These are phyloP conservation scores for Ilyonectria mors-panacis DNA, from an alignment of 2,329 filamentous ascomycete genomes.

Conservation along the genomic window DNA sequence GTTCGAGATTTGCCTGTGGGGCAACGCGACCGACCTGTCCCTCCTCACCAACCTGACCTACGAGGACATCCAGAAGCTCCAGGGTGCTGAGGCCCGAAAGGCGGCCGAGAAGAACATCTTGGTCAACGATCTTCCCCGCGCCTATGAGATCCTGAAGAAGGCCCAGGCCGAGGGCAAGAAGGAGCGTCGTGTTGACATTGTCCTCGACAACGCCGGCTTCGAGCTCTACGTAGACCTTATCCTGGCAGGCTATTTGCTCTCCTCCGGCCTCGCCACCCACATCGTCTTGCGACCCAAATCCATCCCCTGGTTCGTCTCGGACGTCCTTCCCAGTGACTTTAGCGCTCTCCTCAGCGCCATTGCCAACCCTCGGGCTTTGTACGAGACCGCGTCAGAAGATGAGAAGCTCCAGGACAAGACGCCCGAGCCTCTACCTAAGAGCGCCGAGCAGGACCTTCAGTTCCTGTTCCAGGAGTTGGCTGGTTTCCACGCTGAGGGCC, in stretches of 20 bases:
- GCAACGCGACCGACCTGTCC: constrained; percentile 94
- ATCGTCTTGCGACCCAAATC: constrained; percentile 94
- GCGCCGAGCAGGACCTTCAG: constrained; percentile 76
- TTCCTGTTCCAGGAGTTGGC: constrained; percentile 91
- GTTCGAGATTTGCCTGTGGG: constrained; percentile 97
- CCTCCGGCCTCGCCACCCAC: constrained; percentile 86
- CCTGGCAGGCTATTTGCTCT: constrained; percentile 89
- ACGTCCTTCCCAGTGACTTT: constrained; percentile 91
- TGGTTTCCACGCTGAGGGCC: constrained; percentile 83
- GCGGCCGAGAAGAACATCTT: constrained; percentile 92
- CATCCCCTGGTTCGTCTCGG: constrained; percentile 98
- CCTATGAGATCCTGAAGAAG: constrained; percentile 78
- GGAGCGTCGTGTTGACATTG: constrained; percentile 89
- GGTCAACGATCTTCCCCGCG: constrained; percentile 83
- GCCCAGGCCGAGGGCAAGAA: constrained; percentile 74
- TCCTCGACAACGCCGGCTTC: constrained; percentile 97
- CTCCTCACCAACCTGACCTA: constrained; percentile 91
- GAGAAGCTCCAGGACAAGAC: constrained; percentile 69
- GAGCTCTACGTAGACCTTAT: constrained; percentile 97
- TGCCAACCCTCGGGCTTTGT: constrained; percentile 84
- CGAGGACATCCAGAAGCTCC: constrained; percentile 96
- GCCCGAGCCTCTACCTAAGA: constrained; percentile 74
- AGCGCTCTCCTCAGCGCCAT: constrained; percentile 84
- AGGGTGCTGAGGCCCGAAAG: constrained; percentile 90
- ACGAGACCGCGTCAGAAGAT: constrained; percentile 81